Base-by-base conservation (phyloP, 2,329 filamentous ascomycete genomes). In the Penicillium oxalicum region DNA sequence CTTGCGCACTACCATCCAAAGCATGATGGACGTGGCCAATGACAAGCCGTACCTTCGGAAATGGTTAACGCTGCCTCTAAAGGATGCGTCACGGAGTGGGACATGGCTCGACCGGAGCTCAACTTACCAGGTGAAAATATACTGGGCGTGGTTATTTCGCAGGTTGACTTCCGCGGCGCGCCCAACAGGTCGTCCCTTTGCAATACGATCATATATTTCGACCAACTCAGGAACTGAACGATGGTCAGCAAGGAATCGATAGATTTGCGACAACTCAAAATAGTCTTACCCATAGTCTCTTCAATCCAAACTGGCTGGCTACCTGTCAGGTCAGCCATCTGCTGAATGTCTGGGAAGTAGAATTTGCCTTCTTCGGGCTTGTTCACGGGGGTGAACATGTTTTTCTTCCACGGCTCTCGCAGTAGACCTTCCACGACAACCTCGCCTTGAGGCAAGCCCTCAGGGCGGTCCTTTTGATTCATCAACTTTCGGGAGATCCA, bases 51-150 rank as follows among this genome's bases (percentile, higher is more conserved):
- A 96, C 90, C 90, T 95, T 48, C 35, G 29, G 8, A 11, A 2
- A 26, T 48, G 57, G 46, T 12, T 51, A 52, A 68, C 32, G 69
- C 61, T 49, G 43, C 51, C n/a, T 34, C 43, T 35, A 26, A 9
- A 32, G 18, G 18, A 18, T 18, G 18, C 18, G 18, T 18, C 18
- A 18, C 18, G 2, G 18, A 18, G 18, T 2, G 18, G 18, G 18
- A 18, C 18, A 38, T 26, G 1, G n/a, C 29, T 13, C 9, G 40
- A 18, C 11, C 9, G 9, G 32, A 45, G 13, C 29, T 27, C 8
- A 32, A 71, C 83, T 64, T 81, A 97, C 93, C 93, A 98, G 58
- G 93, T 98, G 70, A 96, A 93, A 59, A 98, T 98, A 71, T 98
- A 98, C 76, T 97, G 93, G 55, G 88, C 84, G 71, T 98, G 93